phyloP scores from a whole-genome alignment of 305 asterid genomes.

The Caryopteris hybrid region DNA sequence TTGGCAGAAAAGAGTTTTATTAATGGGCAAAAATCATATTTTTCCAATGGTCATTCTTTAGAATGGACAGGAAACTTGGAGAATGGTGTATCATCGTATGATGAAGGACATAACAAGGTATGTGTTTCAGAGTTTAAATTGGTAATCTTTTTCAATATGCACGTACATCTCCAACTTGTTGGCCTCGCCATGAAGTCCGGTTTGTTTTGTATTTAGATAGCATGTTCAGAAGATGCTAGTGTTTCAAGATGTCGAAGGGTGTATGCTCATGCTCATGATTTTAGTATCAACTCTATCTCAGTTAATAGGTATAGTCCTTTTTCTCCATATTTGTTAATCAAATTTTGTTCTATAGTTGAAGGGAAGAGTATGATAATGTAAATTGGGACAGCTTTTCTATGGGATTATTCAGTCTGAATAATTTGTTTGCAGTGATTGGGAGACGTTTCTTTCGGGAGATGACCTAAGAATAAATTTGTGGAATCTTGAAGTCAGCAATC shows the following conservation, averaged over 20 bases:
- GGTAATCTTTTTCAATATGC: constrained; percentile 14
- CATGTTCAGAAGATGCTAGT: constrained; percentile 43
- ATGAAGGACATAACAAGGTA: constrained; percentile 46
- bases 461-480: constrained; percentile 87
- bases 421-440: constrained; percentile 67
- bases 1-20: constrained; percentile 57
- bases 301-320: constrained; percentile 55
- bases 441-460: constrained; percentile 88
- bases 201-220: constrained; percentile 38
- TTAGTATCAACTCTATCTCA: constrained; percentile 72
- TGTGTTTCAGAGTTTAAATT: constrained; percentile 17
- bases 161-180: constrained; percentile 1
- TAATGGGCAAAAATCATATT: constrained; percentile 36
- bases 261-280: constrained; percentile 82
- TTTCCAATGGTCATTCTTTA: constrained; percentile 39
- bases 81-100: constrained; percentile 25
- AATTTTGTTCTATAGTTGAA: constrained; percentile 10
- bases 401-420: constrained; percentile 5
- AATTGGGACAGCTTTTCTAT: constrained; percentile 8
- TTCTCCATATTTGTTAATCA: constrained; percentile 4
- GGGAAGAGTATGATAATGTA: constrained; percentile 3
- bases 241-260: constrained; percentile 63
- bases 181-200: constrained; percentile 10
- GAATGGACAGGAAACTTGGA: constrained; percentile 42
- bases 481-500: constrained; percentile 75